Evolutionary conservation across 306 rosid genomes (phyloP).

Genomic region (Glycine latifolia): DNA sequence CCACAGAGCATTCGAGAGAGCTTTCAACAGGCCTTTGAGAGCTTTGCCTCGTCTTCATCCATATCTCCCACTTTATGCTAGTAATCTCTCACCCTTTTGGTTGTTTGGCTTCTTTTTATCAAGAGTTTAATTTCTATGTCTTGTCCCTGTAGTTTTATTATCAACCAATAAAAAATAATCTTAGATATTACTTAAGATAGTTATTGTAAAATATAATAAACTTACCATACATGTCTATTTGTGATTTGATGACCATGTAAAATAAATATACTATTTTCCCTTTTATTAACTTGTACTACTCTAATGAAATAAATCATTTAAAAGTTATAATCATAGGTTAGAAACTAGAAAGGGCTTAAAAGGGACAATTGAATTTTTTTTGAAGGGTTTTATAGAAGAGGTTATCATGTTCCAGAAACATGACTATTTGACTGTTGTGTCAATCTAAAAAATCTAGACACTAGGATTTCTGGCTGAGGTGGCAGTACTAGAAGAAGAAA

Average conservation of each 20-base stretch:
- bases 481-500: conserved; percentile 96
- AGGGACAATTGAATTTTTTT: not conserved
- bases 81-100: conserved; percentile 43
- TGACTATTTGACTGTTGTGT: conserved; percentile 36
- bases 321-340: not conserved
- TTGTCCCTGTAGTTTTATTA: not conserved
- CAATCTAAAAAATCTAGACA: conserved; percentile 53
- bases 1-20: conserved; percentile 85
- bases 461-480: conserved; percentile 92
- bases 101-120: not conserved
- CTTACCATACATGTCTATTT: not conserved
- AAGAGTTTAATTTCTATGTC: not conserved
- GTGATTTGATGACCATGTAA: not conserved
- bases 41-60: conserved; percentile 98
- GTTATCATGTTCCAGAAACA: conserved; percentile 10
- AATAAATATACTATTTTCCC: not conserved
- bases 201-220: not conserved
- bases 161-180: not conserved
- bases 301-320: not conserved
- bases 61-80: conserved; percentile 78
- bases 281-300: not conserved
- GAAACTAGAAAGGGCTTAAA: conserved; percentile 6
- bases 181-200: too few species aligned
- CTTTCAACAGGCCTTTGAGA: conserved; percentile 84
- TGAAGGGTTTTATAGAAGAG: conserved; percentile 12